Evolutionary conservation across 2,329 filamentous ascomycete species (phyloP).

Genomic region (Mariannaea elegans): DNA sequence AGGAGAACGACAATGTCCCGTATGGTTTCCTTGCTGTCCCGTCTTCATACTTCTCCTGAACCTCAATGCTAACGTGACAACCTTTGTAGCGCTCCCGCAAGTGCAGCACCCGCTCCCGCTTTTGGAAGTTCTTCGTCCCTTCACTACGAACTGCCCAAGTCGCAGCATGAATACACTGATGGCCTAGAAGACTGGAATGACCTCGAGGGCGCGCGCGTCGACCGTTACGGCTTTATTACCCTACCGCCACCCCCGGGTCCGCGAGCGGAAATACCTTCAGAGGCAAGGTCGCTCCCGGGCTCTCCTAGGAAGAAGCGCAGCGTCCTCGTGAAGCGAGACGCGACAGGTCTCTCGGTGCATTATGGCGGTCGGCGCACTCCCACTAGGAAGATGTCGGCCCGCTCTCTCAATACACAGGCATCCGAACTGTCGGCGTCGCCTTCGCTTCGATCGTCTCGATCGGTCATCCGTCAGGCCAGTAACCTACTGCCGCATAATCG

Average conservation of each 20-base stretch:
- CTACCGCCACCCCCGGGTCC: conserved; percentile 54
- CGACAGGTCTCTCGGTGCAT: conserved; percentile 50
- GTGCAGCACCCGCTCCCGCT: conserved; percentile 46
- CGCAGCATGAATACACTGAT: conserved; percentile 61
- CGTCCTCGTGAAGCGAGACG: conserved; percentile 51
- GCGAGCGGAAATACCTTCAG: conserved; percentile 52
- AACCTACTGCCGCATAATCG: conserved; percentile 70
- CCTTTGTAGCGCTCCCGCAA: conserved; percentile 39
- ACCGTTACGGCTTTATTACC: conserved; percentile 75
- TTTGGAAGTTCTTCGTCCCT: conserved; percentile 56
- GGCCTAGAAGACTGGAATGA: conserved; percentile 75
- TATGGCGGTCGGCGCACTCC: conserved; percentile 54
- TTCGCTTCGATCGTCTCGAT: conserved; percentile 63
- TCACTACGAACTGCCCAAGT: conserved; percentile 50
- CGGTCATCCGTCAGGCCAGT: conserved; percentile 64
- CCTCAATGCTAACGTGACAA: conserved; percentile 40
- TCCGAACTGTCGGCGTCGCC: conserved; percentile 58
- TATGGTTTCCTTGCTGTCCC: conserved; percentile 61
- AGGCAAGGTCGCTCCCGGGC: conserved; percentile 52
- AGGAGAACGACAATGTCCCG: conserved; percentile 63
- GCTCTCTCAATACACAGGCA: conserved; percentile 66
- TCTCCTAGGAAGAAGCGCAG: conserved; percentile 57
- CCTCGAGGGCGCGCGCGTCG: conserved; percentile 67
- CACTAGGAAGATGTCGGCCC: conserved; percentile 64
- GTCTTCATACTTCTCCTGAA: conserved; percentile 35